A percentile compares a stretch with the other conserved stretches of the same genome.
Evolutionary conservation across 1,139 yeast species (phyloP).

Genomic region (Taphrina pruni): DNA sequence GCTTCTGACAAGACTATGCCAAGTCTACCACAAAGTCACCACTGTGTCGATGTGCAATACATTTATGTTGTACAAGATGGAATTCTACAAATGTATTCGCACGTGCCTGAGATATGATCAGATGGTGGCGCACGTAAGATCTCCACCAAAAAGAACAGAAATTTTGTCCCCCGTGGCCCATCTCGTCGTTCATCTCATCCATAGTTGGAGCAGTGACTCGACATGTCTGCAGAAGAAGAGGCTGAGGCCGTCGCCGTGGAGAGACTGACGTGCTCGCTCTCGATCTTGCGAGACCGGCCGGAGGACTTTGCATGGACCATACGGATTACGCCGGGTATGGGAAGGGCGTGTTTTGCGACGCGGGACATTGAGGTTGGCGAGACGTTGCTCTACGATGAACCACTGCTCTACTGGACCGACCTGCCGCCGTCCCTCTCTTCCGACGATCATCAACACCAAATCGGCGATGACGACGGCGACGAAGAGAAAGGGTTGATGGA

Average conservation of each 20-base stretch:
- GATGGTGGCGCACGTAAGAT: conserved; percentile 5
- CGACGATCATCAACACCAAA: background rate
- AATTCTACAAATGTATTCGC: too few species aligned
- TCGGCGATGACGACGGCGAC: too few species aligned
- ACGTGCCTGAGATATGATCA: background rate
- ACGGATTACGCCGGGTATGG: background rate
- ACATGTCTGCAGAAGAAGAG: too few species aligned
- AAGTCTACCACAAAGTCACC: too few species aligned
- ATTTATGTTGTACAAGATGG: too few species aligned
- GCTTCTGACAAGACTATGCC: too few species aligned
- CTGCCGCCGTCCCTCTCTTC: background rate
- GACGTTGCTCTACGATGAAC: conserved; percentile 24
- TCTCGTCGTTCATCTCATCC: background rate
- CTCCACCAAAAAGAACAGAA: background rate
- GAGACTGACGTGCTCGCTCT: conserved; percentile 15
- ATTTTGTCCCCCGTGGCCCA: background rate
- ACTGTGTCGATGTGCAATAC: too few species aligned
- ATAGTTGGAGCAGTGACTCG: too few species aligned
- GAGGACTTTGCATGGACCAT: background rate
- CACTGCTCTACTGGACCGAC: conserved; percentile 31
- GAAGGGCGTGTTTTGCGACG: conserved; percentile 29
- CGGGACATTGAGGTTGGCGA: conserved; percentile 25
- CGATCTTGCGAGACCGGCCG: background rate
- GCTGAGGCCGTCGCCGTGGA: background rate
- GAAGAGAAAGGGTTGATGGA: too few species aligned